Conservation (phyloP, 2,329 filamentous ascomycete genomes). For the Fusarium xyrophilum region DNA sequence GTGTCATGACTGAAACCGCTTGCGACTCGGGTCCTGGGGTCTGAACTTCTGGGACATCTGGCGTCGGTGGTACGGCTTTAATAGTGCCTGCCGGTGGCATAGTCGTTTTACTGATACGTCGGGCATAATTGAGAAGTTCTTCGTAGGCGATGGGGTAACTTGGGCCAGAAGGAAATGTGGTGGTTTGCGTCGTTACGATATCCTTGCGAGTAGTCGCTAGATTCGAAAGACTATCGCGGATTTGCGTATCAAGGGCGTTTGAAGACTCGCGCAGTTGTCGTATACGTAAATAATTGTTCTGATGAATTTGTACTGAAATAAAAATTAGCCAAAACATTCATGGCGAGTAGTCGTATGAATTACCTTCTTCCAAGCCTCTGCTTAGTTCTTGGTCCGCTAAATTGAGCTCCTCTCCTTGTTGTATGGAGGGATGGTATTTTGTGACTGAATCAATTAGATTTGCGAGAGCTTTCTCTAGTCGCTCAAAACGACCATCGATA, state of each 20-base stretch:
- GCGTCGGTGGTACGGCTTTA: slow-evolving; percentile 47
- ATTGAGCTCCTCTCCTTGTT: slow-evolving; percentile 72
- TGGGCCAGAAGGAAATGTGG: slow-evolving; percentile 58
- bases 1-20: slow-evolving; percentile 43
- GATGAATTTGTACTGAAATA: slow-evolving; percentile 70
- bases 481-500: slow-evolving; percentile 69
- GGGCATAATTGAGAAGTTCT: slow-evolving; percentile 78
- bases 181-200: slow-evolving; percentile 68
- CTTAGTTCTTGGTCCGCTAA: slow-evolving; percentile 73
- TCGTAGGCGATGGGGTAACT: slow-evolving; percentile 69
- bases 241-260: slow-evolving; percentile 71
- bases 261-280: slow-evolving; percentile 71
- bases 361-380: slow-evolving; percentile 70
- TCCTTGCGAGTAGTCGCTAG: slow-evolving; percentile 77
- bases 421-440: slow-evolving; percentile 78
- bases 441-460: slow-evolving; percentile 79
- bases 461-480: slow-evolving; percentile 70
- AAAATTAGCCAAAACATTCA: slow-evolving; percentile 1
- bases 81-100: slow-evolving; percentile 68
- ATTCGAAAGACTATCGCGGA: slow-evolving; percentile 72
- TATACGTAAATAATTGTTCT: slow-evolving; percentile 75
- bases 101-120: slow-evolving; percentile 80
- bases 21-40: slow-evolving; percentile 45
- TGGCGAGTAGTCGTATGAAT: background rate
- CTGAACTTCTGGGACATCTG: slow-evolving; percentile 35